Percentiles rank a stretch among this genome's conserved stretches.
These are phyloP conservation scores for Scedosporium apiospermum DNA, from an alignment of 2,329 filamentous ascomycete species.

Conservation along the genomic window DNA sequence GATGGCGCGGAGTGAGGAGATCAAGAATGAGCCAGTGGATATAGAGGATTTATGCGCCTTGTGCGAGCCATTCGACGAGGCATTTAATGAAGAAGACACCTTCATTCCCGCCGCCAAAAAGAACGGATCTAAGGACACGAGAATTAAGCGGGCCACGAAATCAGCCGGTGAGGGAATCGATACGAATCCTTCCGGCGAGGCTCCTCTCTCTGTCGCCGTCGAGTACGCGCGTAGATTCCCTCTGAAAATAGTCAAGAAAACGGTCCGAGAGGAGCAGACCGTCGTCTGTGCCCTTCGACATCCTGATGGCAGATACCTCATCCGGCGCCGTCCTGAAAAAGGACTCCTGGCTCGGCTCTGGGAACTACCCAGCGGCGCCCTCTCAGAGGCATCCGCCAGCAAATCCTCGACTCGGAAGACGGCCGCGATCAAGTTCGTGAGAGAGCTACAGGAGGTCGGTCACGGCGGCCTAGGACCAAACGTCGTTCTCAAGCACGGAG, in stretches of 20 bases:
- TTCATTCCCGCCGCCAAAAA: background rate
- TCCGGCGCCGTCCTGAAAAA: conserved; percentile 41
- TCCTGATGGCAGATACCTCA: conserved; percentile 32
- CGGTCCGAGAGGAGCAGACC: conserved; percentile 40
- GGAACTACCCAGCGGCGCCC: conserved; percentile 41
- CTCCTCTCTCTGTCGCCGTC: conserved; percentile 10
- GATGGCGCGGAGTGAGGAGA: conserved; percentile 8
- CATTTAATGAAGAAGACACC: conserved; percentile 13
- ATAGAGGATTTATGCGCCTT: conserved; percentile 42
- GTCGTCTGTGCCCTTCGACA: conserved; percentile 41
- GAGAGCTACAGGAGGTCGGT: conserved; percentile 14
- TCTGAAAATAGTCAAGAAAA: conserved; percentile 40
- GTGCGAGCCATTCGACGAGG: conserved; percentile 37
- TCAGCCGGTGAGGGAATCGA: background rate
- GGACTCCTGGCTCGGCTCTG: conserved; percentile 46
- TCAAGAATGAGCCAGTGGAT: conserved; percentile 20
- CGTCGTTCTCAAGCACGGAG: conserved; percentile 19
- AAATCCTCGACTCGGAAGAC: conserved; percentile 20
- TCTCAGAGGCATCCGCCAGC: conserved; percentile 16
- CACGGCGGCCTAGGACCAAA: conserved; percentile 5
- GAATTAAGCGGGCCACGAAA: background rate
- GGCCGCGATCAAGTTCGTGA: conserved; percentile 25
- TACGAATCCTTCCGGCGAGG: background rate
- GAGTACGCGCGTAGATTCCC: conserved; percentile 42
- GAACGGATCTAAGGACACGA: background rate